A percentile compares a stretch with the other conserved stretches of the same genome.
These are phyloP conservation scores for Pseudogymnoascus sp. DNA, from an alignment of 2,329 filamentous ascomycete genomes.

Conservation along the genomic window DNA sequence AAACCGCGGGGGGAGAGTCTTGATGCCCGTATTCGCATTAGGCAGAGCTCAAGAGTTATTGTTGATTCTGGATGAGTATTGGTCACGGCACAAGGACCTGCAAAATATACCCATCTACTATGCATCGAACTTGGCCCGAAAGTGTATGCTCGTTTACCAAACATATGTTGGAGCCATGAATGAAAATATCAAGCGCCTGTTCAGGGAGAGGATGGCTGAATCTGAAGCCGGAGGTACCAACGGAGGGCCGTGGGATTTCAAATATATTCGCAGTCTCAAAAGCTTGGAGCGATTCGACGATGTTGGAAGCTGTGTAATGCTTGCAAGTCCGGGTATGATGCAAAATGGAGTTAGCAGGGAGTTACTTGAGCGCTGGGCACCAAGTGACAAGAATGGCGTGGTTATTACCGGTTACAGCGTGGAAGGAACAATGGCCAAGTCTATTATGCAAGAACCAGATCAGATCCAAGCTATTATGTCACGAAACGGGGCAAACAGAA, in stretches of 20 bases:
- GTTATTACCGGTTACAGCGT: constrained; percentile 98
- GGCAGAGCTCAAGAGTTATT: constrained; percentile 90
- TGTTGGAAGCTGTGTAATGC: constrained; percentile 90
- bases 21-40: constrained; percentile 93
- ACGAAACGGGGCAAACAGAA: constrained; percentile 54
- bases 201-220: constrained; percentile 84
- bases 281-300: constrained; percentile 94
- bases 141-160: constrained; percentile 98
- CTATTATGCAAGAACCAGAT: constrained; percentile 90
- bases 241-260: constrained; percentile 93
- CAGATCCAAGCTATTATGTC: constrained; percentile 93
- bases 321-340: constrained; percentile 95
- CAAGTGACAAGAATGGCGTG: constrained; percentile 93
- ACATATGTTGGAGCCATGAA: constrained; percentile 99
- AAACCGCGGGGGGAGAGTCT: constrained; percentile 81
- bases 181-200: constrained; percentile 95
- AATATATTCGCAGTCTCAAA: constrained; percentile 84
- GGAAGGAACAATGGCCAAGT: constrained; percentile 95
- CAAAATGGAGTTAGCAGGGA: constrained; percentile 93
- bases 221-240: constrained; percentile 68
- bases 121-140: constrained; percentile 84
- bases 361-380: constrained; percentile 89
- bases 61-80: constrained; percentile 93
- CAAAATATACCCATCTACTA: constrained; percentile 96
- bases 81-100: constrained; percentile 79